Percentiles rank a stretch among this genome's conserved stretches.
phyloP scores from a whole-genome alignment of 139 green algal species.

The Raphidocelis subcapitata region DNA sequence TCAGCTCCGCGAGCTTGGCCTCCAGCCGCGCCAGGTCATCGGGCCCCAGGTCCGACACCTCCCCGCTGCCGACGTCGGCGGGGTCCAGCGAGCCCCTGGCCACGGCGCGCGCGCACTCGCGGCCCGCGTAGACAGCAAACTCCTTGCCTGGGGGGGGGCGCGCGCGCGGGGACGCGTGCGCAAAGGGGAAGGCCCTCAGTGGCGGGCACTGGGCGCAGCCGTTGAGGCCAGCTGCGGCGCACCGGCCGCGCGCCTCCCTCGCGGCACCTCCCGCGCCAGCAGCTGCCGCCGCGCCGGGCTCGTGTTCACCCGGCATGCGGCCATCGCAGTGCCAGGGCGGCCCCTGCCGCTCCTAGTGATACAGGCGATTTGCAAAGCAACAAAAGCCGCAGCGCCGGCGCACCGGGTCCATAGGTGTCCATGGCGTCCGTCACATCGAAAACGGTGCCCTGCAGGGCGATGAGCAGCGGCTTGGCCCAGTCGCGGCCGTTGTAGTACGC shows the following conservation, averaged over 20 bases:
- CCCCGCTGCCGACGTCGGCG: conserved; percentile 17
- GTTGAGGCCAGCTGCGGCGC: too few species aligned
- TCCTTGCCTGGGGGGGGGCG: conserved; percentile 34
- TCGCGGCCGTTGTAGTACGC: conserved; percentile 66
- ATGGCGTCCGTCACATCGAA: conserved; percentile 70
- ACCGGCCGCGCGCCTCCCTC: too few species aligned
- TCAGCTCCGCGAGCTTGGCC: conserved; percentile 52
- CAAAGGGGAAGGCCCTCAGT: too few species aligned
- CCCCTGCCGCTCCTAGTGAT: too few species aligned
- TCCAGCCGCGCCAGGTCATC: conserved; percentile 48
- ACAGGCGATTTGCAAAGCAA: too few species aligned
- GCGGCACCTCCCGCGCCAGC: not conserved
- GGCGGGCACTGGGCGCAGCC: too few species aligned
- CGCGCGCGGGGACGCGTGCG: too few species aligned
- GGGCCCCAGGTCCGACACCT: conserved; percentile 33
- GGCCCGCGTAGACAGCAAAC: conserved; percentile 55
- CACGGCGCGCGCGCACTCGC: conserved; percentile 62
- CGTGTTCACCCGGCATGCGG: too few species aligned
- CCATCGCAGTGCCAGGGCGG: too few species aligned
- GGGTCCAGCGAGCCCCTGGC: conserved; percentile 41
- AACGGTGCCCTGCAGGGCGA: conserved; percentile 65
- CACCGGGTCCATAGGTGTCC: conserved; percentile 75
- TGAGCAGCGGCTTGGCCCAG: conserved; percentile 58
- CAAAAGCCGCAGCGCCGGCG: too few species aligned
- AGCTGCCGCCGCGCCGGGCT: not conserved